Evolutionary conservation across 2,329 filamentous ascomycete genomes (phyloP).

Genomic region (Dryadomyces quercivorus): DNA sequence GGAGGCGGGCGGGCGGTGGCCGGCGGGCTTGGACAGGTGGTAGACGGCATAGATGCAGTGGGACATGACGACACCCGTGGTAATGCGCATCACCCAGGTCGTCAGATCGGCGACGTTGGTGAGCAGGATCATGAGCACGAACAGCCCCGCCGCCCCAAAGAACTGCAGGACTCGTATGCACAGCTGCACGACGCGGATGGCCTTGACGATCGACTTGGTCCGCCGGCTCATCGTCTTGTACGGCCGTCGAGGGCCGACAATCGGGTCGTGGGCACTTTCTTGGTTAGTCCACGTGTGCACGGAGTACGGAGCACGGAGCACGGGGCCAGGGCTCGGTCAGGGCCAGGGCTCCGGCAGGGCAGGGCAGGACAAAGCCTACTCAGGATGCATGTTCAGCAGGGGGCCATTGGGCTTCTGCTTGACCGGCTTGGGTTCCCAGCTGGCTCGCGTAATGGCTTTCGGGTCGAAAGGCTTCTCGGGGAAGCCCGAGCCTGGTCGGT

Average conservation of each 20-base stretch:
- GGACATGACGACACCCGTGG: conserved; percentile 59
- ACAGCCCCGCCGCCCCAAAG: conserved; percentile 54
- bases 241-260: conserved; percentile 47
- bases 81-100: conserved; percentile 65
- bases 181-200: conserved; percentile 57
- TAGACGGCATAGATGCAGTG: conserved; percentile 70
- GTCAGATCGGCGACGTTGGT: conserved; percentile 50
- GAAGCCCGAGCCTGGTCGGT: conserved; percentile 36
- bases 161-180: conserved; percentile 54
- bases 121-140: conserved; percentile 69
- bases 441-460: conserved; percentile 71
- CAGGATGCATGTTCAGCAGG: conserved; percentile 73
- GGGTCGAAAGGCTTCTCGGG: conserved; percentile 62
- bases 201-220: conserved; percentile 60
- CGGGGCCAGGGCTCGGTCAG: too few species aligned
- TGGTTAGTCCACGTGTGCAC: conserved; percentile 18
- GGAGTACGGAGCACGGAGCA: too few species aligned
- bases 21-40: conserved; percentile 61
- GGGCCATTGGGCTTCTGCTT: conserved; percentile 62
- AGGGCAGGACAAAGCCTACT: too few species aligned
- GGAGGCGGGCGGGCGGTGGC: conserved; percentile 61
- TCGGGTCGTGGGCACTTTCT: conserved; percentile 46
- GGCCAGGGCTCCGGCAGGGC: too few species aligned
- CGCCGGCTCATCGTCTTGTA: conserved; percentile 55
- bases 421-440: conserved; percentile 50